phyloP scores from a whole-genome alignment of 352 stramenopile genomes.

The Pythium rishiriense region DNA sequence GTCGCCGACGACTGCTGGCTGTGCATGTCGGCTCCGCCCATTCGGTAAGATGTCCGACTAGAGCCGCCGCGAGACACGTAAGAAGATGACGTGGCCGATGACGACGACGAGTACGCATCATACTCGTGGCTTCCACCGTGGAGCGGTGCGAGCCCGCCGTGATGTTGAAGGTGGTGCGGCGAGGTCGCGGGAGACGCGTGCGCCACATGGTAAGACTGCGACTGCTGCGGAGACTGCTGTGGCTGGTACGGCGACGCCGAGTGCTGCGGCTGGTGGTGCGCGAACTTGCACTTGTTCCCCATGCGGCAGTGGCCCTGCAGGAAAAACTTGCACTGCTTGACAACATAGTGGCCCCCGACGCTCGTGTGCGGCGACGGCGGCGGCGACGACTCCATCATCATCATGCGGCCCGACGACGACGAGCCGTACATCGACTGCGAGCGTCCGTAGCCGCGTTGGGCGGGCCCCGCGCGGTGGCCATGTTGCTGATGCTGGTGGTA shows the following conservation, averaged over 20 bases:
- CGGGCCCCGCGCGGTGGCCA: conserved; percentile 1
- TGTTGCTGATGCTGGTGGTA: conserved; percentile 19
- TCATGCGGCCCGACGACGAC: conserved; percentile 11
- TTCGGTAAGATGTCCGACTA: conserved; percentile 10
- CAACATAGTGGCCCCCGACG: conserved; percentile 3
- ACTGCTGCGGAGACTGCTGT: conserved; percentile 4
- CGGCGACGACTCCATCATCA: conserved; percentile 56
- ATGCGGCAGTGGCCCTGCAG: conserved; percentile 83
- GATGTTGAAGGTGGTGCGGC: conserved; percentile 18
- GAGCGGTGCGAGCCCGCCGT: neutral
- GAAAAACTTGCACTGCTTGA: conserved; percentile 86
- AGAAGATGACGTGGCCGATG: conserved; percentile 13
- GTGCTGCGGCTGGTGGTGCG: conserved; percentile 46
- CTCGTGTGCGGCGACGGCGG: conserved; percentile 52
- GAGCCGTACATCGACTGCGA: conserved; percentile 23
- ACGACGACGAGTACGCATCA: conserved; percentile 4
- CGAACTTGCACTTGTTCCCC: conserved; percentile 86
- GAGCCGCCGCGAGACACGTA: conserved; percentile 16
- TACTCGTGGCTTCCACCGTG: conserved; percentile 12
- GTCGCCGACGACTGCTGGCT: conserved; percentile 2
- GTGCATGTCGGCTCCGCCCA: conserved; percentile 12
- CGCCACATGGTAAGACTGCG: conserved; percentile 19
- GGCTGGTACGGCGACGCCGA: conserved; percentile 6
- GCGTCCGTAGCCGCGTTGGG: conserved; percentile 7
- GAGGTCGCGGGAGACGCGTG: conserved; percentile 22